phyloP scores from a whole-genome alignment of 225 moss, liverwort and hornwort species.

The Asterella californica region DNA sequence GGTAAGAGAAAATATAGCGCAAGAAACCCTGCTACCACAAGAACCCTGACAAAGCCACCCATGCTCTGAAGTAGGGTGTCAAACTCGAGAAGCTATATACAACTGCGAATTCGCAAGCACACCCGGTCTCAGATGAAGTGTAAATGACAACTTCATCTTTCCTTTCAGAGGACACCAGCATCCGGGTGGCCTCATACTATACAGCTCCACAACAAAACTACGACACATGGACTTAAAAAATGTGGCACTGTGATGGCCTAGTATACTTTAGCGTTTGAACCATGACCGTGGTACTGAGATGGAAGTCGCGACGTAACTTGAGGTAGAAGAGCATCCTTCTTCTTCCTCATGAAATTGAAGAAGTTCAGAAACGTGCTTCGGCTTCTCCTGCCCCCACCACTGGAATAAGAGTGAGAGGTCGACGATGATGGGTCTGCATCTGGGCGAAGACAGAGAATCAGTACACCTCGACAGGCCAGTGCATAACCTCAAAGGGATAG shows the following conservation, averaged over 20 bases:
- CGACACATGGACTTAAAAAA: background rate
- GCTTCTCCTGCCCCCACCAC: conserved; percentile 35
- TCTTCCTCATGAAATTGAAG: conserved; percentile 69
- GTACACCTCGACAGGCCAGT: background rate
- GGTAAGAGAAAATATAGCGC: background rate
- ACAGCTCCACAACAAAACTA: conserved; percentile 1
- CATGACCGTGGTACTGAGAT: conserved; percentile 34
- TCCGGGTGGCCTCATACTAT: background rate
- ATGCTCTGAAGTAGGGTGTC: conserved; percentile 4
- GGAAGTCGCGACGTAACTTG: conserved; percentile 73
- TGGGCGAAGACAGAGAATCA: conserved; percentile 9
- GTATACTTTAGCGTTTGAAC: conserved; percentile 33
- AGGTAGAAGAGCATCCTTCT: conserved; percentile 83
- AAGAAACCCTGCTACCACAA: background rate
- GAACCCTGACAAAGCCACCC: conserved; percentile 1
- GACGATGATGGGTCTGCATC: conserved; percentile 30
- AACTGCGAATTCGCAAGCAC: conserved; percentile 1
- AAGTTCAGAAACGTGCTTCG: conserved; percentile 65
- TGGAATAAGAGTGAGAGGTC: conserved; percentile 2
- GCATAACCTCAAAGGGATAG: background rate
- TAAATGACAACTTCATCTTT: background rate
- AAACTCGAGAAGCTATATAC: conserved; percentile 8
- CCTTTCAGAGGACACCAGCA: background rate
- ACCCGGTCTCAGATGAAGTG: background rate
- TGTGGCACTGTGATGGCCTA: conserved; percentile 11